Base-by-base conservation (phyloP, 108 stramenopile species). In the Parietichytrium sp. region DNA sequence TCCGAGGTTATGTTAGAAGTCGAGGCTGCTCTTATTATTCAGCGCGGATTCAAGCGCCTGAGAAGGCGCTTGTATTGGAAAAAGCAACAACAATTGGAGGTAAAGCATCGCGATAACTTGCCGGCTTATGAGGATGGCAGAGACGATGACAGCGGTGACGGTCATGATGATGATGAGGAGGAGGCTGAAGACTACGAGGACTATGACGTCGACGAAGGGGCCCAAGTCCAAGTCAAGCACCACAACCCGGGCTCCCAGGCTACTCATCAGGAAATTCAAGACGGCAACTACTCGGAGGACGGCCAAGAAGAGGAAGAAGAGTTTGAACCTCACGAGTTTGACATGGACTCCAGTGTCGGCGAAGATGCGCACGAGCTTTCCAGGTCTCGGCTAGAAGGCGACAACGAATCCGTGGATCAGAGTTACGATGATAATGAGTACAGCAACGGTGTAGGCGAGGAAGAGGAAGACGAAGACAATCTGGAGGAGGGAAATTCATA, bases 41-140 rank as follows among this genome's bases (percentile, higher is more conserved):
- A 72, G 42, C 61, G 61, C 13, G 61, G 38, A 2, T 72, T 72
- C 42, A 72, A 72, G 61, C 61, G 61, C 13, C n/a, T 72, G 38
- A 72, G 20, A 20, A 72, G 45, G 42, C 36, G 25, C 16, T 0
- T 72, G 2, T 72, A 72, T 42, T 72, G 61, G 61, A 23, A 16
- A 15, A 72, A 72, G 33, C 61, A 72, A 42, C 61, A 25, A 16
- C 18, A 38, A 10, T 25, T 72, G 7, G 61, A 72, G 33, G 10
- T 16, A 33, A 42, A 36, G 16, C 61, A 42, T 27, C 13, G 45
- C 1, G 61, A 16, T 12, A 33, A 42, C 6, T 6, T 27, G 18
- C 18, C 49, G 16, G 49, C 49, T 50, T 16, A 16, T 50, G 16
- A 16, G 49, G 49, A 50, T 18, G n/a, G n/a, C n/a, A n/a, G n/a